Conservation (phyloP, 2,329 filamentous ascomycete species). For the Aspergillus thermomutatus region DNA sequence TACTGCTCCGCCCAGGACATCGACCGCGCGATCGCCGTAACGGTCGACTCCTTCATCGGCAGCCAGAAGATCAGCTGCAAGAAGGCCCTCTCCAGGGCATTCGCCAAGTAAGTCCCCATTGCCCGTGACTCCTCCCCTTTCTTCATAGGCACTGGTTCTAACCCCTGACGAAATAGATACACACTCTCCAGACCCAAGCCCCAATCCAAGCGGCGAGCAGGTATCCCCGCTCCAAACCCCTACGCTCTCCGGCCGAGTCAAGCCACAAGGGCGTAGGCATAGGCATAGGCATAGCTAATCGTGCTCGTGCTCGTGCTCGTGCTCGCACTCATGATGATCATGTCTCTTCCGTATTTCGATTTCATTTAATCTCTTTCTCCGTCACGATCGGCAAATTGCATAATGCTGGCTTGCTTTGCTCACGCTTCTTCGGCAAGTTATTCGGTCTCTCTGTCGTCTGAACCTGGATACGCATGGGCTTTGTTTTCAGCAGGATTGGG, state of each 20-base stretch:
- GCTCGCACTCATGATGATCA: not conserved
- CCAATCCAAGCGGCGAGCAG: conserved; percentile 38
- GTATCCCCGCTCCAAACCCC: conserved; percentile 31
- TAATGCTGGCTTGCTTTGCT: not conserved
- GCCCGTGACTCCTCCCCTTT: not conserved
- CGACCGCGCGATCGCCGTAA: conserved; percentile 94
- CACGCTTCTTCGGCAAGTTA: not conserved
- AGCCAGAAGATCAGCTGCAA: conserved; percentile 98
- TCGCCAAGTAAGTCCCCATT: conserved; percentile 84
- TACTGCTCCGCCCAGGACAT: conserved; percentile 90
- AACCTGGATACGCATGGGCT: not conserved
- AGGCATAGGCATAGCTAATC: not conserved
- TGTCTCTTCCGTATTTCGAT: not conserved
- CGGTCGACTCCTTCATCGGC: conserved; percentile 91
- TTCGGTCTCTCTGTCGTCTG: not conserved
- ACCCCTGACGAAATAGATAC: conserved; percentile 26
- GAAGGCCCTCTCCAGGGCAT: conserved; percentile 88
- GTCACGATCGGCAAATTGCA: not conserved
- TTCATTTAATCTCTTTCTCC: not conserved
- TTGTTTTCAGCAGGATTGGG: not conserved
- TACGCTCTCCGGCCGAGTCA: conserved; percentile 11
- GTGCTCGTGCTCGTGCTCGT: not conserved
- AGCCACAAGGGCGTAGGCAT: not conserved
- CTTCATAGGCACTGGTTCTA: conserved; percentile 2
- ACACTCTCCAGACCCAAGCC: conserved; percentile 39